Percentiles rank a stretch among this genome's conserved stretches.
These are phyloP conservation scores for Piedraia hortae DNA, from an alignment of 2,329 filamentous ascomycete species.

Conservation along the genomic window DNA sequence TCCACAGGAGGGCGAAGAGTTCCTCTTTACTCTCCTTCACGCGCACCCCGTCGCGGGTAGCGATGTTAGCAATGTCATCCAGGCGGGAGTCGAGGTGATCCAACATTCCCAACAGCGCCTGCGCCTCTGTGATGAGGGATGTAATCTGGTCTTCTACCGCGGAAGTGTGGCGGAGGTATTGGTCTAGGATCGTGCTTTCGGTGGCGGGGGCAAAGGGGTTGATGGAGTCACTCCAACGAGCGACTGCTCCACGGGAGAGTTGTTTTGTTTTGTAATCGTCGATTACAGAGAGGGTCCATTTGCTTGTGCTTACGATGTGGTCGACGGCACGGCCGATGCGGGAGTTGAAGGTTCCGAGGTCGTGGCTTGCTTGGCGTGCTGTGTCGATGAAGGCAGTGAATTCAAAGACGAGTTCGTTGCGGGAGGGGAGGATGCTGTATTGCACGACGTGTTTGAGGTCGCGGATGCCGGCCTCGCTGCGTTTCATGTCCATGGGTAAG, in stretches of 20 bases:
- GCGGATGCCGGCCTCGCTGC: slow-evolving; percentile 43
- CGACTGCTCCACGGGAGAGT: slow-evolving; percentile 14
- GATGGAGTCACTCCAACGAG: slow-evolving; percentile 18
- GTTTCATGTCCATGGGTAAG: slow-evolving; percentile 54
- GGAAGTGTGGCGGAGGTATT: slow-evolving; percentile 46
- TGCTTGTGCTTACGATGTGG: slow-evolving; percentile 44
- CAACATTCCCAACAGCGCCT: slow-evolving; percentile 37
- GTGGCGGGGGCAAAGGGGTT: slow-evolving; percentile 29
- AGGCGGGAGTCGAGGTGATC: slow-evolving; percentile 41
- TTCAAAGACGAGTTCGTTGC: slow-evolving; percentile 44
- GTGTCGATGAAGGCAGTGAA: slow-evolving; percentile 51
- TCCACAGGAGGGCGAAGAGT: slow-evolving; percentile 44
- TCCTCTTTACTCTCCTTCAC: slow-evolving; percentile 33
- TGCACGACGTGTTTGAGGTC: slow-evolving; percentile 46
- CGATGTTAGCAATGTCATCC: slow-evolving; percentile 39
- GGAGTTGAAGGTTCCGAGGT: slow-evolving; percentile 49
- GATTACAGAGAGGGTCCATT: slow-evolving; percentile 44
- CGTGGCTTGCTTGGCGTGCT: slow-evolving; percentile 33
- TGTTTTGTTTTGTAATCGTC: slow-evolving; percentile 27
- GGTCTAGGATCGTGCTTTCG: slow-evolving; percentile 36
- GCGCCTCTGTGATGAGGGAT: slow-evolving; percentile 39
- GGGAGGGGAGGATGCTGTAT: slow-evolving; percentile 38
- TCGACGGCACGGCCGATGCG: slow-evolving; percentile 50
- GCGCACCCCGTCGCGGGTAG: slow-evolving; percentile 32
- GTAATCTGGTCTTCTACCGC: slow-evolving; percentile 43